A percentile compares a stretch with the other conserved stretches of the same genome.
phyloP scores from a whole-genome alignment of 805 yeast genomes.

The Barnettozyma pratensis region DNA sequence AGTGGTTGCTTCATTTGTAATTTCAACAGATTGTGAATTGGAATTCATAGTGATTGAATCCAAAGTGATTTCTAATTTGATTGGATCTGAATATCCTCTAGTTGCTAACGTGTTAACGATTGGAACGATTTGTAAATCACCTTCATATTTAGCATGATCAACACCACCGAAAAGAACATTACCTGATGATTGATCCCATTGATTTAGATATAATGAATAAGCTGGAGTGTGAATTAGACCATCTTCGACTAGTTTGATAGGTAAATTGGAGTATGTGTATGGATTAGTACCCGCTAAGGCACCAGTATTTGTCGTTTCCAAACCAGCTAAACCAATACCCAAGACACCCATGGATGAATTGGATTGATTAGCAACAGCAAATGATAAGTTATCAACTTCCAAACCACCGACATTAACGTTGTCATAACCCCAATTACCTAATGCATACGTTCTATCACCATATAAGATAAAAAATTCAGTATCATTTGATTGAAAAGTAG shows the following conservation, averaged over 20 bases:
- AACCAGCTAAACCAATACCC: conserved; percentile 65
- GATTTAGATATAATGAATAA: conserved; percentile 60
- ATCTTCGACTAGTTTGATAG: conserved; percentile 49
- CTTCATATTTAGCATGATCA: conserved; percentile 57
- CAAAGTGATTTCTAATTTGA: conserved; percentile 45
- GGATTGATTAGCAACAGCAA: conserved; percentile 70
- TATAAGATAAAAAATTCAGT: conserved; percentile 41
- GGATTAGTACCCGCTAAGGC: conserved; percentile 10
- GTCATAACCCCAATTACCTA: conserved; percentile 44
- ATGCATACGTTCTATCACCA: conserved; percentile 40
- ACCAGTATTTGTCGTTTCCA: conserved; percentile 56
- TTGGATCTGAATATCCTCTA: conserved; percentile 30
- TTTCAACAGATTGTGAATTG: not conserved
- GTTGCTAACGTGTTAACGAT: conserved; percentile 28
- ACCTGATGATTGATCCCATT: conserved; percentile 38
- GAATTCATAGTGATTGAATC: conserved; percentile 11
- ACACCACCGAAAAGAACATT: conserved; percentile 68
- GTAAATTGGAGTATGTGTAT: conserved; percentile 60
- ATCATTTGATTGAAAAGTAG: conserved; percentile 28
- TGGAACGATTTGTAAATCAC: conserved; percentile 45
- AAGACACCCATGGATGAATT: conserved; percentile 65
- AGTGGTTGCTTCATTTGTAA: conserved; percentile 6
- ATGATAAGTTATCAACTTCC: conserved; percentile 47
- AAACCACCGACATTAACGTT: conserved; percentile 48
- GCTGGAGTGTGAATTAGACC: conserved; percentile 52